phyloP scores from a whole-genome alignment of 1,284 basidiomycete species.

The Melanopsichium pennsylvanicum region DNA sequence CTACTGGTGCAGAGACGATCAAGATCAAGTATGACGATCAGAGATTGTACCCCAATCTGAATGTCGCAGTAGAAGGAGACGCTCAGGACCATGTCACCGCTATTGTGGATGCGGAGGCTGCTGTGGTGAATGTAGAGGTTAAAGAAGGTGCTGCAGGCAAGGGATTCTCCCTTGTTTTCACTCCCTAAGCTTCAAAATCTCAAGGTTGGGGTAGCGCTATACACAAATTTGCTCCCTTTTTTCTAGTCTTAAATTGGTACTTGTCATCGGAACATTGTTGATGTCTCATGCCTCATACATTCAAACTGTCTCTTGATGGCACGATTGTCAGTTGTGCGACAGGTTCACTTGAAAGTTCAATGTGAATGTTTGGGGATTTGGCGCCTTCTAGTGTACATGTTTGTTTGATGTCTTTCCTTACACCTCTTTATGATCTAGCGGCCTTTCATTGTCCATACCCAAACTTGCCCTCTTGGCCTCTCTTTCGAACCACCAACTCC shows the following conservation, averaged over 20 bases:
- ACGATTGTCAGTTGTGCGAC: too few relatives aligned
- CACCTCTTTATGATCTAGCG: conserved; percentile 17
- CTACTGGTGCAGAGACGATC: conserved; percentile 37
- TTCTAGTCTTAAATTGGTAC: too few relatives aligned
- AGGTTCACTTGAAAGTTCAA: too few relatives aligned
- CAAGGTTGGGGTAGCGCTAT: too few relatives aligned
- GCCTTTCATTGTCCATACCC: background rate
- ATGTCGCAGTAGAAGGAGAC: conserved; percentile 48
- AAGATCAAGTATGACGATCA: conserved; percentile 49
- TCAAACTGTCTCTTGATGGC: too few relatives aligned
- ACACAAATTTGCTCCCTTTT: too few relatives aligned
- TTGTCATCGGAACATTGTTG: too few relatives aligned
- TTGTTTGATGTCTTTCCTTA: background rate
- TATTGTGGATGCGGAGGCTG: conserved; percentile 34
- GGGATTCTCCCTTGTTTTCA: conserved; percentile 43
- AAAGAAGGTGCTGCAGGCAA: conserved; percentile 45
- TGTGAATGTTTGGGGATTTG: background rate
- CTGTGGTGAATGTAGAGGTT: conserved; percentile 45
- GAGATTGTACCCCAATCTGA: conserved; percentile 47
- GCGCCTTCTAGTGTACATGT: conserved; percentile 3
- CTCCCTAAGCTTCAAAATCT: too few relatives aligned
- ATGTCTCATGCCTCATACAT: too few relatives aligned
- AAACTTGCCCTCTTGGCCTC: conserved; percentile 5
- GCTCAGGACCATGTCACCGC: conserved; percentile 36
- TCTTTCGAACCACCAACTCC: conserved; percentile 44